Base-by-base conservation (phyloP, 2,329 filamentous ascomycete genomes). In the Boeremia exigua region DNA sequence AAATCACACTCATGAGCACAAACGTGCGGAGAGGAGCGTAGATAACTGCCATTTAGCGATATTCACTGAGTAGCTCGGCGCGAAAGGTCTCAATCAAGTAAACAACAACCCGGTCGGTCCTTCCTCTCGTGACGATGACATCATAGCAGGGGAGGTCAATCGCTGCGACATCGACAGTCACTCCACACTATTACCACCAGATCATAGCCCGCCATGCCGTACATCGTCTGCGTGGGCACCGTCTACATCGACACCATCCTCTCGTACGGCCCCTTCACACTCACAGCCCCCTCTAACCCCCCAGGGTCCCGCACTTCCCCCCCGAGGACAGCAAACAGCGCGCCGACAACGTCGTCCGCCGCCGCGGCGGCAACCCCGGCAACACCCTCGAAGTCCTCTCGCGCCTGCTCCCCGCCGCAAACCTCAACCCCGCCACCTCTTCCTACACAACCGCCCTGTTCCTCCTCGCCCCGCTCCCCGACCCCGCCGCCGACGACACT, bases 191-290 rank as follows among this genome's bases (percentile, higher is more conserved):
- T 4, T 11, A 9, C 34, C 10, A 4, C 14, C 15, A 23, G 27
- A 29, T 7, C 7, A 6, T 3, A 23, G 15, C 6, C n/a, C 36
- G 39, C 29, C 6, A 55, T 46, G 46, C 33, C 40, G 15, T 82
- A 85, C 61, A 78, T 91, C 58, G 77, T 90, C 47, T 82, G 86
- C 40, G 80, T 88, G 39, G 88, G 88, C 19, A 87, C 87, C 25
- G 88, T 87, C 63, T 90, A 90, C 75, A 75, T 90, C 33, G 88
- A 91, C 73, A 91, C 87, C 1, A 88, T 91, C 55, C 78, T 90
- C 36, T 86, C 81, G 87, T 82, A 77, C 73, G 76, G 82, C 1
- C 25, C 19, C 43, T 42, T 28, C 2, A n/a, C 15, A 6, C n/a
- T 23, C 1, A 15, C n/a, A 30, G 11, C 10, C n/a, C 29, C 15